Conservation (phyloP, 805 yeast species). For the Millerozyma miso region DNA sequence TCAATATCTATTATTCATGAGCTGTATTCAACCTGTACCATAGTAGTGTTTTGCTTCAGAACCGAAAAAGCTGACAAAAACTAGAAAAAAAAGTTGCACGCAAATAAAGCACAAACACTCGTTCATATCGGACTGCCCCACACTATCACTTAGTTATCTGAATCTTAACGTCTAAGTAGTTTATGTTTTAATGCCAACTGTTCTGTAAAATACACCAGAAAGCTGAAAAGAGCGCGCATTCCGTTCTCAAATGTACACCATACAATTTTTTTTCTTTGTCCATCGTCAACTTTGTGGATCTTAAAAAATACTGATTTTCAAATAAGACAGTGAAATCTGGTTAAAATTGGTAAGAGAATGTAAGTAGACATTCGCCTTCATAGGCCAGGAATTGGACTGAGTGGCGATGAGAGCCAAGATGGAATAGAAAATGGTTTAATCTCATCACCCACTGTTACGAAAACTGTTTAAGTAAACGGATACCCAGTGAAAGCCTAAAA, state of each 20-base stretch:
- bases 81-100: too few species aligned
- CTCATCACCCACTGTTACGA: too few species aligned
- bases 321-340: not conserved
- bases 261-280: constrained; percentile 6
- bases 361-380: not conserved
- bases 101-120: too few species aligned
- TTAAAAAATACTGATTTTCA: constrained; percentile 1
- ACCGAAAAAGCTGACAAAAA: too few species aligned
- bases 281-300: constrained; percentile 11
- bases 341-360: not conserved
- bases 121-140: too few species aligned
- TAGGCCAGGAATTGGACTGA: not conserved
- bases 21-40: too few species aligned
- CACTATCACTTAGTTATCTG: not conserved
- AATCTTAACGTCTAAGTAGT: not conserved
- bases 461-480: too few species aligned
- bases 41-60: too few species aligned
- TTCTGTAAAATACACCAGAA: constrained; percentile 5
- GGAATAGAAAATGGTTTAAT: too few species aligned
- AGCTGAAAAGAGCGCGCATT: not conserved
- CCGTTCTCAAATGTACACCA: constrained; percentile 6
- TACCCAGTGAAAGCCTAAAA: constrained; percentile 1
- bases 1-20: too few species aligned
- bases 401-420: too few species aligned
- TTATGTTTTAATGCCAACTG: not conserved